Evolutionary conservation across 768 basidiomycete genomes (phyloP).

Genomic region (Rhodotorula graminis): DNA sequence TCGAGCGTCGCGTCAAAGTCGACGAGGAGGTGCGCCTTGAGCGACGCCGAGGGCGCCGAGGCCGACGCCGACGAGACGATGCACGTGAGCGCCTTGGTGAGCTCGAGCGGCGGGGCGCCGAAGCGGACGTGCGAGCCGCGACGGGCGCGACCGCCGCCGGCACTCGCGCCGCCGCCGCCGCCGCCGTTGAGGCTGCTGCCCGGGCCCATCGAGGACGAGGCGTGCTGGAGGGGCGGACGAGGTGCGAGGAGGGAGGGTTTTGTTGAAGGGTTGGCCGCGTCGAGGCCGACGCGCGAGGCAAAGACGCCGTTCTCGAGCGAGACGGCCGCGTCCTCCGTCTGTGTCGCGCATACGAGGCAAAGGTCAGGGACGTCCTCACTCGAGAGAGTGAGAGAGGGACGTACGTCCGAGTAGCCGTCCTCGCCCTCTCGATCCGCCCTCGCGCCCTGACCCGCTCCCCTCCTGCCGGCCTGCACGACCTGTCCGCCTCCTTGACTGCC

Average conservation of each 20-base stretch:
- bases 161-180: too few species aligned
- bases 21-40: constrained; percentile 21
- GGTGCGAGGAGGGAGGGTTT: neutral
- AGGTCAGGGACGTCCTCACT: too few species aligned
- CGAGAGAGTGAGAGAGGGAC: neutral
- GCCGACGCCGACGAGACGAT: constrained; percentile 16
- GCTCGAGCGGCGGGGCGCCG: constrained; percentile 18
- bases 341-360: neutral
- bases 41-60: neutral
- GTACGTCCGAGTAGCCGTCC: constrained; percentile 28
- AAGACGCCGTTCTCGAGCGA: constrained; percentile 38
- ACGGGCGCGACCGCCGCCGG: too few species aligned
- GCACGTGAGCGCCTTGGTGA: constrained; percentile 29
- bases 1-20: constrained; percentile 26
- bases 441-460: too few species aligned
- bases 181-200: neutral
- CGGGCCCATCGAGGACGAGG: neutral
- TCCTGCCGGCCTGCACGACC: neutral
- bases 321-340: constrained; percentile 38
- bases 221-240: neutral
- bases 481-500: too few species aligned
- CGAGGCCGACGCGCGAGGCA: constrained; percentile 17
- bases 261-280: neutral
- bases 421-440: constrained; percentile 3
- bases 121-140: constrained; percentile 9